Conservation (phyloP, 139 green algal species). For the Astrephomene gubernaculifera region DNA sequence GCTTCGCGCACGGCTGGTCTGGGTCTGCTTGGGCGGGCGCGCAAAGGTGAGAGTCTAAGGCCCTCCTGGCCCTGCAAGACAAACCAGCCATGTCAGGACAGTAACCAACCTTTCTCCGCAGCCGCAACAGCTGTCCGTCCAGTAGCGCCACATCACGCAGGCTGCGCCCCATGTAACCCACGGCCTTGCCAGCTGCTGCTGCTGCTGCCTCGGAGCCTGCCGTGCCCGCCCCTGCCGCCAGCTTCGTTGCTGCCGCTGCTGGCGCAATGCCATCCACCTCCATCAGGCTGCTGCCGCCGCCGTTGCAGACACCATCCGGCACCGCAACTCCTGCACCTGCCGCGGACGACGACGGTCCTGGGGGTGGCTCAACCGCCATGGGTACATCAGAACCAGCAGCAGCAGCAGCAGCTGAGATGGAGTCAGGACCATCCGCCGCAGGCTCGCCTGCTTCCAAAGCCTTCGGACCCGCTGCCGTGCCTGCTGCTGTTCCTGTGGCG, state of each 20-base stretch:
- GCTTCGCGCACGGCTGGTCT: too few relatives aligned
- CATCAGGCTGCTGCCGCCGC: slow-evolving; percentile 3
- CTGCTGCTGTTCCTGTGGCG: background rate
- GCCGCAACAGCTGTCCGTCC: slow-evolving; percentile 52
- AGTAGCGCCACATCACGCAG: slow-evolving; percentile 41
- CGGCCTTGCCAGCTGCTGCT: background rate
- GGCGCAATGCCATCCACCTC: background rate
- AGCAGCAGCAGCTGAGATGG: background rate
- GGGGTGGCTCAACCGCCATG: too few relatives aligned
- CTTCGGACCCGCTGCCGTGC: background rate
- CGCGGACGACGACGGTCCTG: too few relatives aligned
- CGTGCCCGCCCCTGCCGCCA: background rate
- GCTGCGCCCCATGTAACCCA: background rate
- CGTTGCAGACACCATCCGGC: too few relatives aligned
- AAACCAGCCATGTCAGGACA: too few relatives aligned
- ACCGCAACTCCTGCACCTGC: too few relatives aligned
- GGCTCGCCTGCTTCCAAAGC: background rate
- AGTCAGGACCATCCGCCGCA: too few relatives aligned
- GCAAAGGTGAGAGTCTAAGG: too few relatives aligned
- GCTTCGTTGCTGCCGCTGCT: background rate
- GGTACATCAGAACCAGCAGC: background rate
- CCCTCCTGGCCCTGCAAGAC: too few relatives aligned
- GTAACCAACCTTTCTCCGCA: slow-evolving; percentile 60
- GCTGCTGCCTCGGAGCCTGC: background rate
- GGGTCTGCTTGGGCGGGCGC: too few relatives aligned